phyloP scores from a whole-genome alignment of 2,329 filamentous ascomycete species.

The Lizonia empirigonia region DNA sequence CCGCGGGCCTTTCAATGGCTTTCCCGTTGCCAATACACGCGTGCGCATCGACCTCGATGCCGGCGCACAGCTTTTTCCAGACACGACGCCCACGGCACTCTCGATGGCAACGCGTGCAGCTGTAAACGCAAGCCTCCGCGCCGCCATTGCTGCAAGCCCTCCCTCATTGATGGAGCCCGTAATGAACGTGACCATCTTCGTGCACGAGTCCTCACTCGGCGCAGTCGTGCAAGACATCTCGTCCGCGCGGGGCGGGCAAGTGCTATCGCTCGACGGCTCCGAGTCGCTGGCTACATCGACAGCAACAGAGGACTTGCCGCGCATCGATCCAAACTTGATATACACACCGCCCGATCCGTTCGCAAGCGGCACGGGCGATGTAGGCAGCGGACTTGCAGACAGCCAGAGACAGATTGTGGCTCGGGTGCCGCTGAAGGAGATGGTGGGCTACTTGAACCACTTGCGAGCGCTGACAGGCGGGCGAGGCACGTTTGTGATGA shows the following conservation, averaged over 20 bases:
- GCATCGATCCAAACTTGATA: slow-evolving; percentile 73
- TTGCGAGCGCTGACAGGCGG: slow-evolving; percentile 87
- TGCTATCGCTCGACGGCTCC: slow-evolving; percentile 67
- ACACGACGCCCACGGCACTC: slow-evolving; percentile 69
- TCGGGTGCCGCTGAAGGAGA: slow-evolving; percentile 90
- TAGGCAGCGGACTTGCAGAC: slow-evolving; percentile 27
- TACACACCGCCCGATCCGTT: slow-evolving; percentile 92
- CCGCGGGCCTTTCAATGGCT: slow-evolving; percentile 79
- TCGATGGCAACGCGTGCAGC: slow-evolving; percentile 68
- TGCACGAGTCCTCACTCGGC: slow-evolving; percentile 81
- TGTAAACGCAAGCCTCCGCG: slow-evolving; percentile 70
- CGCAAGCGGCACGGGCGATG: slow-evolving; percentile 44
- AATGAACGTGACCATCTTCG: slow-evolving; percentile 86
- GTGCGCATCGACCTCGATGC: slow-evolving; percentile 74
- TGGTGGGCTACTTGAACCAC: slow-evolving; percentile 93
- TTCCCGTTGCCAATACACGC: slow-evolving; percentile 77
- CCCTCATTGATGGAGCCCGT: slow-evolving; percentile 87
- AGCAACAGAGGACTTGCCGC: slow-evolving; percentile 40
- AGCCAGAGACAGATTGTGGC: slow-evolving; percentile 70
- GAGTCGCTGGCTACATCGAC: slow-evolving; percentile 15
- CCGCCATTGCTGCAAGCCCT: slow-evolving; percentile 60
- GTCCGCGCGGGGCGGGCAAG: slow-evolving; percentile 72
- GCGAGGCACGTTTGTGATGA: slow-evolving; percentile 77
- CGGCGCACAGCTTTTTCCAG: slow-evolving; percentile 66
- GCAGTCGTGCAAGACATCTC: slow-evolving; percentile 82